A percentile compares a stretch with the other conserved stretches of the same genome.
phyloP scores from a whole-genome alignment of 495 filamentous ascomycete genomes.

The Cenococcum geophilum region DNA sequence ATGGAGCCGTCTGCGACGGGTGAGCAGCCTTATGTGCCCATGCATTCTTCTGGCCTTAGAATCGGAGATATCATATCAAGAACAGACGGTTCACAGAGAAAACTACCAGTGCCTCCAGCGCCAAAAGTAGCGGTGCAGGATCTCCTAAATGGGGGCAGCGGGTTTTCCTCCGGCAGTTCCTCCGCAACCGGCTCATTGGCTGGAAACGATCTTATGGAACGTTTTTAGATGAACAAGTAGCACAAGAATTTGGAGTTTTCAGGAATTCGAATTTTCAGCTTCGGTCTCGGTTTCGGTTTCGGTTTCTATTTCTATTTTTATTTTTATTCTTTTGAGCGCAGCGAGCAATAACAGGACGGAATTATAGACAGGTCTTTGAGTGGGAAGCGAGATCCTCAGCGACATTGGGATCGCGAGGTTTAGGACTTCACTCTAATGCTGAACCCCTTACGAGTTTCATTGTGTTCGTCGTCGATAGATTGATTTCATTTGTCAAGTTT shows the following conservation, averaged over 20 bases:
- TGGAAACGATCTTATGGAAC: slow-evolving; percentile 31
- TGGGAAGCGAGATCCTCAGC: slow-evolving; percentile 9
- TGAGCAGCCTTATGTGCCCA: slow-evolving; percentile 53
- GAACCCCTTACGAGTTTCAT: slow-evolving; percentile 19
- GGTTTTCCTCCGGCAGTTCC: slow-evolving; percentile 53
- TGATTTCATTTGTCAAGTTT: slow-evolving; percentile 22
- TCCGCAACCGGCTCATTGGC: slow-evolving; percentile 47
- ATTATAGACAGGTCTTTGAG: slow-evolving; percentile 13
- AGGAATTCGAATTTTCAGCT: slow-evolving; percentile 11
- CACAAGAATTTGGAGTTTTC: slow-evolving; percentile 16
- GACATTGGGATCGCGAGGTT: not conserved
- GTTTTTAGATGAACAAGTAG: slow-evolving; percentile 13
- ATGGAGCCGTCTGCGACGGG: slow-evolving; percentile 73
- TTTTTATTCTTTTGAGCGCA: slow-evolving; percentile 14
- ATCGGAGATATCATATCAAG: slow-evolving; percentile 90
- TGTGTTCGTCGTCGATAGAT: slow-evolving; percentile 5
- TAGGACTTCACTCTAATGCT: slow-evolving; percentile 3
- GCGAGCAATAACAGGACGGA: slow-evolving; percentile 14
- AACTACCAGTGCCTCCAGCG: slow-evolving; percentile 85
- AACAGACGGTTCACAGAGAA: slow-evolving; percentile 78
- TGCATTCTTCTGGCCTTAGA: slow-evolving; percentile 59
- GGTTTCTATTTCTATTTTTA: no score
- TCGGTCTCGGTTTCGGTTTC: not conserved
- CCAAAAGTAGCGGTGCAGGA: slow-evolving; percentile 89
- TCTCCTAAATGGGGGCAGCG: slow-evolving; percentile 60